A percentile compares a stretch with the other conserved stretches of the same genome.
Conservation (phyloP, 495 filamentous ascomycete genomes). For the Apiosordaria backusii region DNA sequence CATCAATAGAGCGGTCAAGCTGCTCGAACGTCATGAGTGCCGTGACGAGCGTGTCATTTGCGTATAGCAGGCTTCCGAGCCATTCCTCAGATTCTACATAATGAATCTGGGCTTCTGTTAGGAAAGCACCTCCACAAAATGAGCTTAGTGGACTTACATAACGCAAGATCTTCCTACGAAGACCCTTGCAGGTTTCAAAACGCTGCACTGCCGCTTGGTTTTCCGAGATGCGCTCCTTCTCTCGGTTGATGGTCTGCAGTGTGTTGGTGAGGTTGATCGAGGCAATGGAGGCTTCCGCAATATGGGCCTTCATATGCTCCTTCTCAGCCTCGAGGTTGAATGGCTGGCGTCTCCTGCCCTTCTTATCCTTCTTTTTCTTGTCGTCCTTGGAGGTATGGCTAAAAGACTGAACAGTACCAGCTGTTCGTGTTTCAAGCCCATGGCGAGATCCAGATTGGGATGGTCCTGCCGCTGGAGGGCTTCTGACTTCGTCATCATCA, state of each 20-base stretch:
- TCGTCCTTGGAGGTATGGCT: conserved; percentile 40
- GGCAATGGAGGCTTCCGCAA: conserved; percentile 82
- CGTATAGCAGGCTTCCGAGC: conserved; percentile 74
- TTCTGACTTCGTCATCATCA: conserved; percentile 54
- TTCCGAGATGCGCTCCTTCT: conserved; percentile 81
- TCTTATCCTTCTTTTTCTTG: conserved; percentile 48
- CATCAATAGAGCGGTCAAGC: conserved; percentile 90
- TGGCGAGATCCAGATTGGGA: conserved; percentile 31
- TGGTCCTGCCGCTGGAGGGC: conserved; percentile 6
- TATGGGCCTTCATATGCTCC: conserved; percentile 71
- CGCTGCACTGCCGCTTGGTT: conserved; percentile 69
- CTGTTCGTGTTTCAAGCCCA: conserved; percentile 20
- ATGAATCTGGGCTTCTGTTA: conserved; percentile 56
- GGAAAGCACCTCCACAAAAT: neutral
- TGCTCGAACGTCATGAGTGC: conserved; percentile 93
- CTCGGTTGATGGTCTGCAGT: conserved; percentile 86
- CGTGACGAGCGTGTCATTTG: conserved; percentile 82
- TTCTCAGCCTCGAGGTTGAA: conserved; percentile 90
- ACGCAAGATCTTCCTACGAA: conserved; percentile 77
- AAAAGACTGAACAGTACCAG: conserved; percentile 34
- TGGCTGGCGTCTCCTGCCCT: conserved; percentile 50
- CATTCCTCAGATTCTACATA: conserved; percentile 78
- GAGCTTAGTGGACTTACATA: conserved; percentile 53
- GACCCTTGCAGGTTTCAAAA: conserved; percentile 81
- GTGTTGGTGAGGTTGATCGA: conserved; percentile 89